A percentile compares a stretch with the other conserved stretches of the same genome.
Evolutionary conservation across 139 green algal genomes (phyloP).

Genomic region (Micromonas pusilla): DNA sequence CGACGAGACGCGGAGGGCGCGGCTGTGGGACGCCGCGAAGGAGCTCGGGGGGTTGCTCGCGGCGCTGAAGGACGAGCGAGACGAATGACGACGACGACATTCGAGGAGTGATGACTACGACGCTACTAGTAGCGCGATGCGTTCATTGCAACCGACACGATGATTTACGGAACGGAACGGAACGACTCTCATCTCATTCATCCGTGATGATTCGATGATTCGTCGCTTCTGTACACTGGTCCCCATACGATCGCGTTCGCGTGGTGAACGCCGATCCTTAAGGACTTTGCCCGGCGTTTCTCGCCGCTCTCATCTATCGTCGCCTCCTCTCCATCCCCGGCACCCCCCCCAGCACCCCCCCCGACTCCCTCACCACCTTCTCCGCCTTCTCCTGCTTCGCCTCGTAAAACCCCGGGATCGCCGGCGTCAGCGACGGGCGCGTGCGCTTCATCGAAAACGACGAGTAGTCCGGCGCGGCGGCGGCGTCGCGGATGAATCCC

Average conservation of each 20-base stretch:
- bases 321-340: background rate
- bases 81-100: no score
- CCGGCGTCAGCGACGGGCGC: slow-evolving; percentile 40
- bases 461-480: slow-evolving; percentile 28
- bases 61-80: background rate
- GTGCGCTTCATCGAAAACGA: slow-evolving; percentile 41
- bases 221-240: no score
- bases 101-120: no score
- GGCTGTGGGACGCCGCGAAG: background rate
- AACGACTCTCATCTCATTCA: no score
- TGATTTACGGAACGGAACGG: no score
- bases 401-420: slow-evolving; percentile 32
- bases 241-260: no score
- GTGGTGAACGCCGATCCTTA: no score
- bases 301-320: background rate
- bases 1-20: background rate
- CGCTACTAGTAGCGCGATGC: no score
- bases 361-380: background rate
- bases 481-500: slow-evolving; percentile 32
- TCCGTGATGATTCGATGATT: no score
- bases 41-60: background rate
- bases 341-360: background rate
- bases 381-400: background rate
- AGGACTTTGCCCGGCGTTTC: background rate
- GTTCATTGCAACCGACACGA: no score